A percentile compares a stretch with the other conserved stretches of the same genome.
phyloP scores from a whole-genome alignment of 2,329 filamentous ascomycete genomes.

The Capronia coronata region DNA sequence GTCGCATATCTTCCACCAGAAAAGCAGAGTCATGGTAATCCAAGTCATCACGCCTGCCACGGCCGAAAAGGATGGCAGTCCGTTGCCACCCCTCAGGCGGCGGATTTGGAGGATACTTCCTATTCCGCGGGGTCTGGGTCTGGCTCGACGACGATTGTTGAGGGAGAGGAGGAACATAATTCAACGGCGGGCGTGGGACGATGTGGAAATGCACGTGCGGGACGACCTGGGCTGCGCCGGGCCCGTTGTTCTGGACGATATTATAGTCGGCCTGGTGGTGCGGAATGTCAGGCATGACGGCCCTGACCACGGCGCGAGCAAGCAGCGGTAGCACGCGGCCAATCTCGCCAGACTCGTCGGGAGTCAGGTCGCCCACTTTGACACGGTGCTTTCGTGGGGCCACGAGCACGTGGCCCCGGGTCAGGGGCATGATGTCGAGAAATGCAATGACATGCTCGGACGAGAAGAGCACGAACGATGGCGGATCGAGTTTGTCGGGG shows the following conservation, averaged over 20 bases:
- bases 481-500: slow-evolving; percentile 21
- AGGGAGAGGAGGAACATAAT: slow-evolving; percentile 23
- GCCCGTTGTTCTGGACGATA: slow-evolving; percentile 91
- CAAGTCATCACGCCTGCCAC: slow-evolving; percentile 42
- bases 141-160: too few species aligned
- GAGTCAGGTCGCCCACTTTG: slow-evolving; percentile 66
- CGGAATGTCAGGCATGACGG: slow-evolving; percentile 49
- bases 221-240: slow-evolving; percentile 83
- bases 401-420: slow-evolving; percentile 73
- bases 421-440: slow-evolving; percentile 86
- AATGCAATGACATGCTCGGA: slow-evolving; percentile 76
- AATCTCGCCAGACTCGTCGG: slow-evolving; percentile 56
- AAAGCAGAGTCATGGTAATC: slow-evolving; percentile 42
- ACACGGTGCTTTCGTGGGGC: slow-evolving; percentile 69
- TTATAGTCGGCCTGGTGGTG: slow-evolving; percentile 68
- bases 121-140: slow-evolving; percentile 8
- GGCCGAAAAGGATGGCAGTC: slow-evolving; percentile 43
- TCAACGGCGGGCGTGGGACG: slow-evolving; percentile 64
- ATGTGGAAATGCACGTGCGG: slow-evolving; percentile 93
- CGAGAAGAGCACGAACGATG: slow-evolving; percentile 60
- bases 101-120: slow-evolving; percentile 18
- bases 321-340: slow-evolving; percentile 43
- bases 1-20: slow-evolving; percentile 35
- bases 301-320: slow-evolving; percentile 66
- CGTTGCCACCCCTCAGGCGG: slow-evolving; percentile 16